These are phyloP conservation scores for Candida verbasci DNA, from an alignment of 805 yeast species.

Conservation along the genomic window DNA sequence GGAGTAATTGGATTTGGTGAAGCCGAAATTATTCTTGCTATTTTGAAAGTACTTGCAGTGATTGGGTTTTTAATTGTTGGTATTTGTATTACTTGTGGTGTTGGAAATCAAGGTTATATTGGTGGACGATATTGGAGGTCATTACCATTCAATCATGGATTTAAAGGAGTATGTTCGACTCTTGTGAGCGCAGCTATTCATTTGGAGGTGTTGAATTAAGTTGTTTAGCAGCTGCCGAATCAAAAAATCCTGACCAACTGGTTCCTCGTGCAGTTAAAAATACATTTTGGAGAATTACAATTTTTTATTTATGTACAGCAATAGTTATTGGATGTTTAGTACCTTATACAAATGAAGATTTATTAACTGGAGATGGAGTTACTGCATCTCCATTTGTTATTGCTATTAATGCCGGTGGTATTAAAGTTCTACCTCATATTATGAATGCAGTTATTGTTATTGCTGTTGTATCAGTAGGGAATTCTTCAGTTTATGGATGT, in stretches of 20 bases:
- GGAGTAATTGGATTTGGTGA: constrained; percentile 37
- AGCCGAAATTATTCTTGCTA: constrained; percentile 27
- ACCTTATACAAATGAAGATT: constrained; percentile 47
- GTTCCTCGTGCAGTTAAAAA: constrained; percentile 40
- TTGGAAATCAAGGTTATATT: constrained; percentile 29
- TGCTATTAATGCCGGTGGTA: constrained; percentile 60
- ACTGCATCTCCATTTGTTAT: constrained; percentile 73
- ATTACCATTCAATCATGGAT: constrained; percentile 34
- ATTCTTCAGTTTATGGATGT: constrained; percentile 66
- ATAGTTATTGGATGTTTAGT: constrained; percentile 37
- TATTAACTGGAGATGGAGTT: constrained; percentile 51
- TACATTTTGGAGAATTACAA: constrained; percentile 40
- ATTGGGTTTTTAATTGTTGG: constrained; percentile 33
- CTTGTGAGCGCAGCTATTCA: constrained; percentile 31
- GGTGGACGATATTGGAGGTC: constrained; percentile 33
- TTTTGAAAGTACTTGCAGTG: constrained; percentile 32
- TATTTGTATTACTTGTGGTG: constrained; percentile 31
- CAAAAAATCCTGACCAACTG: constrained; percentile 34
- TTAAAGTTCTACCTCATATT: constrained; percentile 63
- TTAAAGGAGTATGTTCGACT: constrained; percentile 34
- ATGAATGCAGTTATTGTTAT: constrained; percentile 71
- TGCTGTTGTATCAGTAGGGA: constrained; percentile 73
- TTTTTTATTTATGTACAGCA: constrained; percentile 34
- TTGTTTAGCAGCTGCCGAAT: constrained; percentile 37
- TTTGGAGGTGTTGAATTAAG: constrained; percentile 35